phyloP scores from a whole-genome alignment of 441 rosid genomes.

The Raphanus hybrid region DNA sequence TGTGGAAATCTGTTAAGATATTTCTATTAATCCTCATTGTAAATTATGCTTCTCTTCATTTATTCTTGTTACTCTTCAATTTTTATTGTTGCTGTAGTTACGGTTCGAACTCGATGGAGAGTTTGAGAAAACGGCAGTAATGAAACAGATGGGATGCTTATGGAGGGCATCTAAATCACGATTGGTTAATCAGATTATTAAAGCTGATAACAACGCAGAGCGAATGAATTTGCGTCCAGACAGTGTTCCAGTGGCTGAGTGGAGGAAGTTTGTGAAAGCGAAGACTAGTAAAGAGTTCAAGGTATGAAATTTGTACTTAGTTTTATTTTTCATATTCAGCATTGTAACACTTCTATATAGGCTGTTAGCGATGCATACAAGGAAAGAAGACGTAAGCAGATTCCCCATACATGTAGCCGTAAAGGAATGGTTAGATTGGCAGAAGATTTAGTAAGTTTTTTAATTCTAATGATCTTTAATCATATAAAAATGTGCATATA shows the following conservation, averaged over 20 bases:
- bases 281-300: background rate
- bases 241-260: background rate
- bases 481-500: no score
- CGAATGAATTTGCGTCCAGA: background rate
- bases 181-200: no score
- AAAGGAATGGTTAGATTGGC: no score
- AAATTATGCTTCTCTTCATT: no score
- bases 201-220: background rate
- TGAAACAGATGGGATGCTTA: no score
- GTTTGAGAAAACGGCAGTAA: background rate
- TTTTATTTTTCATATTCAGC: no score
- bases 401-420: no score
- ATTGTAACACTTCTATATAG: background rate
- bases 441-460: background rate
- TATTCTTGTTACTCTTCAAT: no score
- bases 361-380: slow-evolving; percentile 6
- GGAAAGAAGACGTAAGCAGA: background rate
- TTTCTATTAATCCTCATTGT: no score
- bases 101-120: background rate
- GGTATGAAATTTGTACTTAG: background rate
- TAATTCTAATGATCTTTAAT: no score
- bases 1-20: background rate
- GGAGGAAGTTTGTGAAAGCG: background rate
- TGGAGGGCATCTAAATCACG: background rate
- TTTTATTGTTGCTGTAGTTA: background rate